These are phyloP conservation scores for Camellia granthamiana DNA, from an alignment of 148 eudicot genomes.

Conservation along the genomic window DNA sequence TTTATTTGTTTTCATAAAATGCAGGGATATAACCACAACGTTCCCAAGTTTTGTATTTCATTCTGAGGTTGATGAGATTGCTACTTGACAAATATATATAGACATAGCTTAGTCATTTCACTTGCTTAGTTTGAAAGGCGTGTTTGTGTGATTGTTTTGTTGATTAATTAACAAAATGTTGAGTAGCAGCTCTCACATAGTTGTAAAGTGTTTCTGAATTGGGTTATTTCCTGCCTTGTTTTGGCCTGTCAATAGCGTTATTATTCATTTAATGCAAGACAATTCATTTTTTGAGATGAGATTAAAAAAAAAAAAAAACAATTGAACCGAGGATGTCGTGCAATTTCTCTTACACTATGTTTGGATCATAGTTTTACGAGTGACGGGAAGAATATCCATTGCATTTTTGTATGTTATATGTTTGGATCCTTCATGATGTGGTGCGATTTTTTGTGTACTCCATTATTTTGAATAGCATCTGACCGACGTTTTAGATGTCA, in stretches of 20 bases:
- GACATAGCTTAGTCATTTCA: slow-evolving; percentile 1
- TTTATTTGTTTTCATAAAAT: slow-evolving; percentile 1
- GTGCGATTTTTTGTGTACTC: too few relatives aligned
- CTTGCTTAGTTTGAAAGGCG: background rate
- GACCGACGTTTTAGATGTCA: too few relatives aligned
- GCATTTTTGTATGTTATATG: background rate
- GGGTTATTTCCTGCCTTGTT: background rate
- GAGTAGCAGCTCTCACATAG: background rate
- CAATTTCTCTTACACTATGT: background rate
- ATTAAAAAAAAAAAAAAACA: background rate
- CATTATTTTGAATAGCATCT: too few relatives aligned
- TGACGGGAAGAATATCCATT: background rate
- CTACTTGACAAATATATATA: slow-evolving; percentile 22
- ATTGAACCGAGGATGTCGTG: background rate
- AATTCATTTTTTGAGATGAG: background rate
- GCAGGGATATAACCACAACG: slow-evolving; percentile 81
- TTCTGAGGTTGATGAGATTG: slow-evolving; percentile 71
- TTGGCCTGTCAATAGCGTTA: background rate
- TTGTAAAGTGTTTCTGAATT: background rate
- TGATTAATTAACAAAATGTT: background rate
- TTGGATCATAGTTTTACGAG: background rate
- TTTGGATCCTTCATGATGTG: too few relatives aligned
- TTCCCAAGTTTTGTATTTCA: slow-evolving; percentile 80
- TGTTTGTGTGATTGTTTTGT: background rate
- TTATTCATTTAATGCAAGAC: background rate